Percentiles rank a stretch among this genome's conserved stretches.
phyloP scores from a whole-genome alignment of 495 filamentous ascomycete species.

The Collariella sp. region DNA sequence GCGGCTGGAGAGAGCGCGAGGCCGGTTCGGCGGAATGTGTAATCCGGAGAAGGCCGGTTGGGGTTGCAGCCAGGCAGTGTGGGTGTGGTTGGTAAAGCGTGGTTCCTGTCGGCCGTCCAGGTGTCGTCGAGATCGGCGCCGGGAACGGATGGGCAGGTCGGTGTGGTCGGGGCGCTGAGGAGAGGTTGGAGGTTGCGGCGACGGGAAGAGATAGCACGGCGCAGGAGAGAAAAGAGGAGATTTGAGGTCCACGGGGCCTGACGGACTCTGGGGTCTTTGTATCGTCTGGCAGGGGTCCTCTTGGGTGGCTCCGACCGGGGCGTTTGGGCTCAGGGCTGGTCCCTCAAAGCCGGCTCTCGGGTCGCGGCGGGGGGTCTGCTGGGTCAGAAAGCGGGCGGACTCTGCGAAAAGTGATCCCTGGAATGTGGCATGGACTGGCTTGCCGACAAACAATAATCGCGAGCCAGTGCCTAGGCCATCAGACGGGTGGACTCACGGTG shows the following conservation, averaged over 20 bases:
- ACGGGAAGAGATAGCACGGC: neutral
- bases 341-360: slow-evolving; percentile 9
- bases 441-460: no score
- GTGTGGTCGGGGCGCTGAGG: neutral
- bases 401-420: neutral
- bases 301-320: slow-evolving; percentile 6
- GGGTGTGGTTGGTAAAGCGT: neutral
- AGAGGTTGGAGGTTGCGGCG: neutral
- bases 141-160: slow-evolving; percentile 1
- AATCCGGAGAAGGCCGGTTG: neutral
- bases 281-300: slow-evolving; percentile 3
- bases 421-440: neutral
- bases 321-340: no score
- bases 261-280: slow-evolving; percentile 7
- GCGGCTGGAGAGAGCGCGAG: neutral
- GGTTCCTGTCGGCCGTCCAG: neutral
- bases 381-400: slow-evolving; percentile 7
- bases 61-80: neutral
- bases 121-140: slow-evolving; percentile 8
- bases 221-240: slow-evolving; percentile 2
- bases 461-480: no score
- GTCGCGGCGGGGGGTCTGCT: slow-evolving; percentile 12
- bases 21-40: neutral
- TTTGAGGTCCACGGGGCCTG: slow-evolving; percentile 15
- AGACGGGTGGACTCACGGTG: no score